Evolutionary conservation across 495 filamentous ascomycete genomes (phyloP).

Genomic region (Oleoguttula mirabilis): DNA sequence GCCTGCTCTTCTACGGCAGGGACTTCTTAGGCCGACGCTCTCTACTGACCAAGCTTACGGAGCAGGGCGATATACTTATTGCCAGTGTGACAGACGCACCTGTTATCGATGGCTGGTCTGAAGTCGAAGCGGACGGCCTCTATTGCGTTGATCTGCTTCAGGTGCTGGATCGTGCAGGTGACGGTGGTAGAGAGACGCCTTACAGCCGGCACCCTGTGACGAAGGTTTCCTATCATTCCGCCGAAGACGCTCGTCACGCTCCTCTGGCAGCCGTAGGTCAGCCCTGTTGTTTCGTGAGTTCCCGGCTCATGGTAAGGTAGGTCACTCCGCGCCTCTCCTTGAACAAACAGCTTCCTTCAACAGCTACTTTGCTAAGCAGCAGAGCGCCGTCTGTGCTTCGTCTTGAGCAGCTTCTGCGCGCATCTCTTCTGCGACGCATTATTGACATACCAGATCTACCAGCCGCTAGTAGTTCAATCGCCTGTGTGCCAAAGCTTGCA

Average conservation of each 20-base stretch:
- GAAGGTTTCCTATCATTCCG: too few species aligned
- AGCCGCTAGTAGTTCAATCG: neutral
- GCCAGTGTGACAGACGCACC: constrained; percentile 59
- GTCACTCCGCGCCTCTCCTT: constrained; percentile 18
- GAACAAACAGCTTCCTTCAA: constrained; percentile 17
- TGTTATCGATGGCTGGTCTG: constrained; percentile 46
- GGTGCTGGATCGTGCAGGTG: too few species aligned
- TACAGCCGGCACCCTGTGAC: too few species aligned
- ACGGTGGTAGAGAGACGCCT: too few species aligned
- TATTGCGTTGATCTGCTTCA: constrained; percentile 47
- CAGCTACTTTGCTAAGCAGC: constrained; percentile 30
- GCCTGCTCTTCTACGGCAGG: constrained; percentile 61
- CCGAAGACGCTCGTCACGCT: too few species aligned
- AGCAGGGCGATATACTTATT: constrained; percentile 44
- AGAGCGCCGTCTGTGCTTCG: constrained; percentile 42
- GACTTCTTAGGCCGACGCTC: constrained; percentile 83
- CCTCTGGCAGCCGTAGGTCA: neutral
- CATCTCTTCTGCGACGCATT: constrained; percentile 55
- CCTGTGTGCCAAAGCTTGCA: constrained; percentile 45
- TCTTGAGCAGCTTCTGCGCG: constrained; percentile 46
- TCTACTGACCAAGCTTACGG: constrained; percentile 45
- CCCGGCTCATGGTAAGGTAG: constrained; percentile 19
- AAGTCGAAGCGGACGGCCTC: constrained; percentile 74
- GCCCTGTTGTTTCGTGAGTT: neutral
- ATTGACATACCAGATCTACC: constrained; percentile 50